Evolutionary conservation across 192 early-diverging fungal genomes (phyloP).

Genomic region (Coemansia sp.): DNA sequence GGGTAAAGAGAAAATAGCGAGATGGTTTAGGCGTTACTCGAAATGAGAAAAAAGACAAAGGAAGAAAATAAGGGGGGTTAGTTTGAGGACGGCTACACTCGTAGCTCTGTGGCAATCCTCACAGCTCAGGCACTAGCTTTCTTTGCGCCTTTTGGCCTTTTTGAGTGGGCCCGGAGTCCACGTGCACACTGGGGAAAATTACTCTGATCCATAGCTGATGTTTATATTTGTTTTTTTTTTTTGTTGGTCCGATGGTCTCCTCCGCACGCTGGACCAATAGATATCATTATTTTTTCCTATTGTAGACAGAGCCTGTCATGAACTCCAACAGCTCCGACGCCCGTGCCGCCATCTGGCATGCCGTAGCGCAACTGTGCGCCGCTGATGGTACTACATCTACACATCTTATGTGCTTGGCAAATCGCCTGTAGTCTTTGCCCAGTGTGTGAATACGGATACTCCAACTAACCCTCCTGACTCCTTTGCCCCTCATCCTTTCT

Average conservation of each 20-base stretch:
- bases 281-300: neutral
- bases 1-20: constrained; percentile 6
- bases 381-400: constrained; percentile 26
- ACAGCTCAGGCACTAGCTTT: neutral
- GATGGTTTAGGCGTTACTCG: constrained; percentile 4
- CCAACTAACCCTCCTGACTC: constrained; percentile 5
- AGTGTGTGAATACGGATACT: constrained; percentile 8
- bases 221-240: no score
- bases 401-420: neutral
- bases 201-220: neutral
- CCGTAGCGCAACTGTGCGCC: constrained; percentile 41
- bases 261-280: no score
- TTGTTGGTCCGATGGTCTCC: no score
- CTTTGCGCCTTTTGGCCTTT: constrained; percentile 8
- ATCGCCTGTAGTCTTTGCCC: neutral
- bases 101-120: constrained; percentile 2
- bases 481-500: constrained; percentile 3
- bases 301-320: constrained; percentile 14
- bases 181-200: neutral
- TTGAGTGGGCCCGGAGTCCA: constrained; percentile 3
- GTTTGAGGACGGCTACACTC: constrained; percentile 8
- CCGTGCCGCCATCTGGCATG: constrained; percentile 44
- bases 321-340: constrained; percentile 32
- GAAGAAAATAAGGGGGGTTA: constrained; percentile 1
- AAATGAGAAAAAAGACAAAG: constrained; percentile 6